phyloP scores from a whole-genome alignment of 306 rosid species.

The Prunus persica region Prunus_persica_NCBIv2 NC_034011.1:24837001-24837500 shows the following conservation, averaged over 20 bases:
- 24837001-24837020: too few relatives aligned
- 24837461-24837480: conserved; percentile 18
- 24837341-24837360: conserved; percentile 23
- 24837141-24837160: background rate
- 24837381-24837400: conserved; percentile 6
- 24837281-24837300: conserved; percentile 64
- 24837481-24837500: conserved; percentile 22
- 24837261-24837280: conserved; percentile 57
- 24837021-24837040: background rate
- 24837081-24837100: background rate
- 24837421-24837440: conserved; percentile 41
- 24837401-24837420: conserved; percentile 25
- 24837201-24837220: conserved; percentile 82
- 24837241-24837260: conserved; percentile 84
- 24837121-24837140: background rate
- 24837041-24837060: background rate
- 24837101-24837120: background rate
- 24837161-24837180: conserved; percentile 37
- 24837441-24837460: conserved; percentile 36
- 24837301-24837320: conserved; percentile 69
- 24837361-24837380: conserved; percentile 17
- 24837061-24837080: background rate
- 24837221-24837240: conserved; percentile 68
- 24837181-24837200: conserved; percentile 94
- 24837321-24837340: conserved; percentile 50